A percentile compares a stretch with the other conserved stretches of the same genome.
These are phyloP conservation scores for Colletotrichum nymphaeae DNA, from an alignment of 2,329 filamentous ascomycete genomes.

Conservation along the genomic window DNA sequence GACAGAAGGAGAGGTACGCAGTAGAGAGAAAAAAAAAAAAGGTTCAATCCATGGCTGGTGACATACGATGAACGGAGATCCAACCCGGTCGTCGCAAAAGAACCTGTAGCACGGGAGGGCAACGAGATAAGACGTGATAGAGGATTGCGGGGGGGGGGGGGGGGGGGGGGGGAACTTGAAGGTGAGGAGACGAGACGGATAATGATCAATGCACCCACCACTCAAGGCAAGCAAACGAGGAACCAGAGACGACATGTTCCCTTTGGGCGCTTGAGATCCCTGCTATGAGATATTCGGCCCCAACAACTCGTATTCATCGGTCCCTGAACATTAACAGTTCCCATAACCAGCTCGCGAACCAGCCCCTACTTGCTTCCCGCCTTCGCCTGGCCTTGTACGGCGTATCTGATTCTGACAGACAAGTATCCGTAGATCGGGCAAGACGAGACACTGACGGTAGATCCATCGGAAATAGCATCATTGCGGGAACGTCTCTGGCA, in stretches of 20 bases:
- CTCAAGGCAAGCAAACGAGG: slow-evolving; percentile 16
- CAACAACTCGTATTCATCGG: slow-evolving; percentile 32
- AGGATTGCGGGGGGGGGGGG: slow-evolving; percentile 32
- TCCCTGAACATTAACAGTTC: slow-evolving; percentile 8
- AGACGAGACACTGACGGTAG: slow-evolving; percentile 9
- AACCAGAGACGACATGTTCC: slow-evolving; percentile 7
- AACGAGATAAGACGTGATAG: slow-evolving; percentile 36
- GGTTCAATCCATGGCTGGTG: slow-evolving; percentile 15
- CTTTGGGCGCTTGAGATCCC: slow-evolving; percentile 31
- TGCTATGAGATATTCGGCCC: slow-evolving; percentile 24
- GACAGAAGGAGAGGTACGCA: not conserved
- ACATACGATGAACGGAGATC: slow-evolving; percentile 24
- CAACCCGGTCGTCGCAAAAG: slow-evolving; percentile 7
- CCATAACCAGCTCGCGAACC: not conserved
- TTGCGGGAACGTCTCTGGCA: not conserved
- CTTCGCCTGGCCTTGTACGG: not conserved
- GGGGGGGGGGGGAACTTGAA: slow-evolving; percentile 5
- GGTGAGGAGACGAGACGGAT: slow-evolving; percentile 31
- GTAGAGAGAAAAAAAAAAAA: not conserved
- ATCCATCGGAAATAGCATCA: slow-evolving; percentile 6
- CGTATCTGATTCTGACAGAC: not conserved
- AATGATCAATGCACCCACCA: slow-evolving; percentile 29
- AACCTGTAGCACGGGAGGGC: slow-evolving; percentile 31
- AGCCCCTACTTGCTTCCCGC: not conserved
- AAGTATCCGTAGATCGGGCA: not conserved